Evolutionary conservation across 805 yeast genomes (phyloP).

Genomic region (Sugiyamaella marilandica): DNA sequence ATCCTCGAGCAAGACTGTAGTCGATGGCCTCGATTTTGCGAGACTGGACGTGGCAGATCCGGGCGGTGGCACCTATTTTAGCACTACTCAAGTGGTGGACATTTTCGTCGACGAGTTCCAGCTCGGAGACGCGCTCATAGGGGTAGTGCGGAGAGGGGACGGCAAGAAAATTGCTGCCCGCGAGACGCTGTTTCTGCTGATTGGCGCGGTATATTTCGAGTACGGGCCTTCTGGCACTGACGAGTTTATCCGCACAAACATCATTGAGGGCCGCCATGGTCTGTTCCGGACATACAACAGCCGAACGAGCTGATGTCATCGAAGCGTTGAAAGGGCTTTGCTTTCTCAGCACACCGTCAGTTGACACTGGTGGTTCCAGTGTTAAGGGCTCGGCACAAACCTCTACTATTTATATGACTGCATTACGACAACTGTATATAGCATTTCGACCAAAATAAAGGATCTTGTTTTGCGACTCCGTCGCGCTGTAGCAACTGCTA

Average conservation of each 20-base stretch:
- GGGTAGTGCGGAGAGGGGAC: not conserved
- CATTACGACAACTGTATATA: no score
- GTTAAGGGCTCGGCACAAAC: no score
- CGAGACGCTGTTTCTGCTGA: conserved; percentile 4
- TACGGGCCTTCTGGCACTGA: conserved; percentile 3
- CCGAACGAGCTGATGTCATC: no score
- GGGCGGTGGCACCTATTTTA: not conserved
- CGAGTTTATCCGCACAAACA: conserved; percentile 1
- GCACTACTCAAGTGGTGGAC: not conserved
- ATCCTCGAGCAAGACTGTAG: not conserved
- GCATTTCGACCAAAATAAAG: no score
- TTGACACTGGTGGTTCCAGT: no score
- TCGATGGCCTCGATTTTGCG: conserved; percentile 4
- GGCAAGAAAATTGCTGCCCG: not conserved
- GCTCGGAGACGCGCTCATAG: conserved; percentile 4
- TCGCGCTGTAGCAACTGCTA: no score
- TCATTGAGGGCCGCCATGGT: conserved; percentile 9
- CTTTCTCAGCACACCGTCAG: no score
- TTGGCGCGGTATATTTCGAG: conserved; percentile 12
- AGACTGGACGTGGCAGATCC: not conserved
- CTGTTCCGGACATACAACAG: conserved; percentile 5
- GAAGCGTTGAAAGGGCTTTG: no score
- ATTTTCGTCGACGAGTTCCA: conserved; percentile 6
- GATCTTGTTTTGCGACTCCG: no score
- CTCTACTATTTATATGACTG: no score